phyloP scores from a whole-genome alignment of 768 basidiomycete species.

The Hericium coralloides region DNA sequence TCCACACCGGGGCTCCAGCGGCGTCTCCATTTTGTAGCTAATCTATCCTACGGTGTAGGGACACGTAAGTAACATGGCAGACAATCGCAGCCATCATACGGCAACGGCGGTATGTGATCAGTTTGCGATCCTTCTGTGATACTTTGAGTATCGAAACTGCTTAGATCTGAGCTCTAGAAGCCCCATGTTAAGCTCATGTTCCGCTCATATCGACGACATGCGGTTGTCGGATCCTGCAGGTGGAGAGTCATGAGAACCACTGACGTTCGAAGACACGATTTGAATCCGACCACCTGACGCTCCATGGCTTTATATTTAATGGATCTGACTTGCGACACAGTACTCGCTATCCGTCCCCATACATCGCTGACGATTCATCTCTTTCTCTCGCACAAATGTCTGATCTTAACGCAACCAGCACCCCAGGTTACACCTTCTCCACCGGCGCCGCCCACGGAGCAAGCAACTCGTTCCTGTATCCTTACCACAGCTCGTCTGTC shows the following conservation, averaged over 20 bases:
- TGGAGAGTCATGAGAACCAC: neutral
- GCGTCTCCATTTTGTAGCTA: too few relatives aligned
- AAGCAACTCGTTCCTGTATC: slow-evolving; percentile 25
- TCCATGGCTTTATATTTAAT: neutral
- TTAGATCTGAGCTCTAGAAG: too few relatives aligned
- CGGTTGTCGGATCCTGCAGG: too few relatives aligned
- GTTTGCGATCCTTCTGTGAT: too few relatives aligned
- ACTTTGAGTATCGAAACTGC: too few relatives aligned
- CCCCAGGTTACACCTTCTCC: slow-evolving; percentile 26
- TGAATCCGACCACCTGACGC: neutral
- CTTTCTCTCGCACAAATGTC: slow-evolving; percentile 8
- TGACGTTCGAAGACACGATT: neutral
- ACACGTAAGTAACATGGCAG: too few relatives aligned
- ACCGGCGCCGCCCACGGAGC: slow-evolving; percentile 6
- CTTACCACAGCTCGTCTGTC: slow-evolving; percentile 31
- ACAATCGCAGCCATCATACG: too few relatives aligned
- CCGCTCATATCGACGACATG: too few relatives aligned
- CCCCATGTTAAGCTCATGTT: too few relatives aligned
- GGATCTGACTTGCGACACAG: neutral
- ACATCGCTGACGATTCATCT: neutral
- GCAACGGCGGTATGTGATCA: too few relatives aligned
- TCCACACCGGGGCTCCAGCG: too few relatives aligned
- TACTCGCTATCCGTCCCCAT: neutral
- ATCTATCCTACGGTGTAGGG: too few relatives aligned
- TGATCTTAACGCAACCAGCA: slow-evolving; percentile 12